Evolutionary conservation across 352 stramenopile species (phyloP).

Genomic region (Phytophthora fragariae): DNA sequence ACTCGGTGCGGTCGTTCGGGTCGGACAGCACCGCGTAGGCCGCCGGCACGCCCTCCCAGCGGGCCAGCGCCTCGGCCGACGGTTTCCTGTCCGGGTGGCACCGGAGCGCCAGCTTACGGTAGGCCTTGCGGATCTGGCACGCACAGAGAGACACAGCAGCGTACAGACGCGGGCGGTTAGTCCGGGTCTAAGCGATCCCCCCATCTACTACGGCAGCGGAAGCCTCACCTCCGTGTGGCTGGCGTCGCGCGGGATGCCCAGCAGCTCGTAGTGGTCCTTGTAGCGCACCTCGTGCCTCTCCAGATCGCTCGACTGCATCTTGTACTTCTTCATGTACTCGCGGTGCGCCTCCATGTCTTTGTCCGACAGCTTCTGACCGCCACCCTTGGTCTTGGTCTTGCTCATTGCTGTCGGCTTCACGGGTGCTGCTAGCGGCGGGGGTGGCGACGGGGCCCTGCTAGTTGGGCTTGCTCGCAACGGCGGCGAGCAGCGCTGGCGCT

Average conservation of each 20-base stretch:
- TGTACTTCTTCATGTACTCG: slow-evolving; percentile 92
- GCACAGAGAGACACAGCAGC: slow-evolving; percentile 8
- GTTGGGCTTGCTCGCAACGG: not conserved
- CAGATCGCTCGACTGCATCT: slow-evolving; percentile 79
- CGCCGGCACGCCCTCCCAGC: slow-evolving; percentile 79
- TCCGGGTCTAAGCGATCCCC: not conserved
- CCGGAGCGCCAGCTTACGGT: slow-evolving; percentile 86
- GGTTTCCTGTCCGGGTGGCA: slow-evolving; percentile 95
- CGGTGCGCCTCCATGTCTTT: slow-evolving; percentile 87
- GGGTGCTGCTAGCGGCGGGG: not conserved
- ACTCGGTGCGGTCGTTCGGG: slow-evolving; percentile 80
- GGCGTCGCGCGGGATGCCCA: slow-evolving; percentile 62
- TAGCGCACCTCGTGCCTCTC: slow-evolving; percentile 64
- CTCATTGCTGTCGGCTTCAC: slow-evolving; percentile 4
- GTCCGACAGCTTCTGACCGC: slow-evolving; percentile 45
- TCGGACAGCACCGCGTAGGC: slow-evolving; percentile 83
- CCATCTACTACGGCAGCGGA: not conserved
- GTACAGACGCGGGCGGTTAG: slow-evolving; percentile 8
- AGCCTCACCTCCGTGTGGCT: slow-evolving; percentile 70
- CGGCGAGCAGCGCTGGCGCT: no score
- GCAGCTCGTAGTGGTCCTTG: slow-evolving; percentile 84
- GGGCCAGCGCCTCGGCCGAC: slow-evolving; percentile 62
- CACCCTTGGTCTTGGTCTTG: slow-evolving; percentile 28
- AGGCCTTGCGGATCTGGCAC: slow-evolving; percentile 92
- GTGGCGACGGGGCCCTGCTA: not conserved